Evolutionary conservation across 179 eudicot genomes (phyloP).

Genomic region (Camellia oleifera): DNA sequence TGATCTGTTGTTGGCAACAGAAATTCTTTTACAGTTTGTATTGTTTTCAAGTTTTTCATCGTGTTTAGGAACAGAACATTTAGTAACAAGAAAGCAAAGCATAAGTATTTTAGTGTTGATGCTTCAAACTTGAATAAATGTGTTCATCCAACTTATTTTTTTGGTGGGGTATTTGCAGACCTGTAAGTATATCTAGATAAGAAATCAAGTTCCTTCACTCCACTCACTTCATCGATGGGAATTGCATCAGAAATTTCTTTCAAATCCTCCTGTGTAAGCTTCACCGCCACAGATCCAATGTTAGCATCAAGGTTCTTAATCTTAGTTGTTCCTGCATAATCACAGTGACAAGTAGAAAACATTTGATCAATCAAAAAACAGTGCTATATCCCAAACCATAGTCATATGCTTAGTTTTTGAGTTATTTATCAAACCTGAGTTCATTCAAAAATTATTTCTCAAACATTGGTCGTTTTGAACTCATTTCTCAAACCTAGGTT

Average conservation of each 20-base stretch:
- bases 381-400: background rate
- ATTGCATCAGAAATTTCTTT: conserved; percentile 42
- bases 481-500: too few species aligned
- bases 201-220: background rate
- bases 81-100: too few species aligned
- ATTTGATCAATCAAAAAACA: background rate
- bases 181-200: background rate
- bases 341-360: background rate
- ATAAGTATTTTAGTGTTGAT: background rate
- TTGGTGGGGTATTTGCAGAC: conserved; percentile 10
- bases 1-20: too few species aligned
- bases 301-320: conserved; percentile 50
- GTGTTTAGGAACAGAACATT: too few species aligned
- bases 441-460: too few species aligned
- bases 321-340: conserved; percentile 48
- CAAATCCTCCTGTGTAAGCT: conserved; percentile 39
- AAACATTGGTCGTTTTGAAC: too few species aligned
- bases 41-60: too few species aligned
- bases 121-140: background rate
- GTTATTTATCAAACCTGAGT: too few species aligned
- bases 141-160: background rate
- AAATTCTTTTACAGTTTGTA: too few species aligned
- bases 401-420: too few species aligned
- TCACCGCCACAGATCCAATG: conserved; percentile 38
- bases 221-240: conserved; percentile 42